Evolutionary conservation across 2,329 filamentous ascomycete genomes (phyloP).

Genomic region (Paecilomyces variotii): DNA sequence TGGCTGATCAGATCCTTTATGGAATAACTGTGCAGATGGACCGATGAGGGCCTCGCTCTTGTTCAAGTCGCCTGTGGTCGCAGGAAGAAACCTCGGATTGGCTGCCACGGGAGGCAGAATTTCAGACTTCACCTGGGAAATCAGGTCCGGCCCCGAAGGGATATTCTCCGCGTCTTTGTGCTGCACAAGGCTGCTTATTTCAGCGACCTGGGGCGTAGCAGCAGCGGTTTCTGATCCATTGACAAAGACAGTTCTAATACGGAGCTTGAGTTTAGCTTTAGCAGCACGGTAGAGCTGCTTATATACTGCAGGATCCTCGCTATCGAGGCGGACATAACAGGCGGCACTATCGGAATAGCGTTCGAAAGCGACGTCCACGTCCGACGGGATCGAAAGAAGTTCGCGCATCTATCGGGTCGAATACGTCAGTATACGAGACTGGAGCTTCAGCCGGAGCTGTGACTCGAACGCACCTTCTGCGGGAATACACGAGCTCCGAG

Average conservation of each 20-base stretch:
- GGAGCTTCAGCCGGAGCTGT: constrained; percentile 21
- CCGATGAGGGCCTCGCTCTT: constrained; percentile 4
- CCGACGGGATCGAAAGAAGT: constrained; percentile 56
- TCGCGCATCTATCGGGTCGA: constrained; percentile 54
- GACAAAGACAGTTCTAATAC: constrained; percentile 62
- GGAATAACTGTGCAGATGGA: constrained; percentile 5
- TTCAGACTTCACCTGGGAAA: background rate
- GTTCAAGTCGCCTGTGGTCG: constrained; percentile 33
- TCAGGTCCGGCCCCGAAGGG: background rate
- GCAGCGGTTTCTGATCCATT: constrained; percentile 11
- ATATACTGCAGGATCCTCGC: constrained; percentile 72
- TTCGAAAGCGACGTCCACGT: constrained; percentile 64
- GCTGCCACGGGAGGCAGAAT: background rate
- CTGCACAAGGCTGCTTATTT: constrained; percentile 5
- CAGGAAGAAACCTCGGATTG: constrained; percentile 7
- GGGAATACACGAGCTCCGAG: constrained; percentile 67
- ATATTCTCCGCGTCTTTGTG: constrained; percentile 2
- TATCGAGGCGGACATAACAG: constrained; percentile 70
- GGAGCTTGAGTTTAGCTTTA: constrained; percentile 96
- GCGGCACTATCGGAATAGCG: constrained; percentile 91
- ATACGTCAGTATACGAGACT: constrained; percentile 12
- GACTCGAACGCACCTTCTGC: constrained; percentile 62
- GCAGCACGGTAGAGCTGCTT: constrained; percentile 95
- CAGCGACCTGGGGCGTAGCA: constrained; percentile 1
- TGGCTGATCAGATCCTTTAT: constrained; percentile 1